phyloP scores from a whole-genome alignment of 768 basidiomycete genomes.

The Roridomyces roridus region DNA sequence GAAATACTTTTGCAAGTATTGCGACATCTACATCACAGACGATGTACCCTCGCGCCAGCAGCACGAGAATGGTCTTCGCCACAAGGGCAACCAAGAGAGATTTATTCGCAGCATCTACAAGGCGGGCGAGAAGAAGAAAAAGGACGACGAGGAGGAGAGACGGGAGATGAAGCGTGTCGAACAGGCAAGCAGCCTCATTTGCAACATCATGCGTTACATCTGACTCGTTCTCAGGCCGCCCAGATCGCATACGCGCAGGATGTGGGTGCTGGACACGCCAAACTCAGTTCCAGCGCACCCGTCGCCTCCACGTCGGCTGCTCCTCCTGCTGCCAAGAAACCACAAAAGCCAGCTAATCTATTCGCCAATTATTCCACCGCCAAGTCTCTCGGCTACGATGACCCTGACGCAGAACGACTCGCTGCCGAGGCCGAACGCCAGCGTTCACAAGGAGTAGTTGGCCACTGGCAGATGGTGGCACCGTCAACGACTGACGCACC shows the following conservation, averaged over 20 bases:
- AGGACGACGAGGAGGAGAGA: slow-evolving; percentile 84
- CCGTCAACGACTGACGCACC: slow-evolving; percentile 31
- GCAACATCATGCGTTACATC: neutral
- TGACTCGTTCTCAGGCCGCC: slow-evolving; percentile 62
- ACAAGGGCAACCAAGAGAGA: slow-evolving; percentile 93
- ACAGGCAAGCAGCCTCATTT: slow-evolving; percentile 52
- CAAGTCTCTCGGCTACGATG: slow-evolving; percentile 78
- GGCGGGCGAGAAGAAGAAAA: slow-evolving; percentile 85
- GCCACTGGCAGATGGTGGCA: slow-evolving; percentile 78
- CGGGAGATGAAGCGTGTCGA: slow-evolving; percentile 88
- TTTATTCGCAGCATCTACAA: slow-evolving; percentile 95
- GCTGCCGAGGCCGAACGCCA: slow-evolving; percentile 66
- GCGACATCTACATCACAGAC: slow-evolving; percentile 95
- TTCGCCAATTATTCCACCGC: slow-evolving; percentile 90
- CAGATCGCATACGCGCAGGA: slow-evolving; percentile 81
- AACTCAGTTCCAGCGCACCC: slow-evolving; percentile 31
- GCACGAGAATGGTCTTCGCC: slow-evolving; percentile 92
- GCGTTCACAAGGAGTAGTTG: slow-evolving; percentile 70
- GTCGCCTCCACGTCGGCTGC: slow-evolving; percentile 19
- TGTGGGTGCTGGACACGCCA: slow-evolving; percentile 70
- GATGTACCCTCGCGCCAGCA: slow-evolving; percentile 91
- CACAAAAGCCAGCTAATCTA: slow-evolving; percentile 63
- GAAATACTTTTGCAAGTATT: slow-evolving; percentile 96
- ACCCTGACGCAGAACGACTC: slow-evolving; percentile 74
- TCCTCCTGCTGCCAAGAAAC: slow-evolving; percentile 44